phyloP scores from a whole-genome alignment of 177 flowering plant species.

The Vitis hybrid region DNA sequence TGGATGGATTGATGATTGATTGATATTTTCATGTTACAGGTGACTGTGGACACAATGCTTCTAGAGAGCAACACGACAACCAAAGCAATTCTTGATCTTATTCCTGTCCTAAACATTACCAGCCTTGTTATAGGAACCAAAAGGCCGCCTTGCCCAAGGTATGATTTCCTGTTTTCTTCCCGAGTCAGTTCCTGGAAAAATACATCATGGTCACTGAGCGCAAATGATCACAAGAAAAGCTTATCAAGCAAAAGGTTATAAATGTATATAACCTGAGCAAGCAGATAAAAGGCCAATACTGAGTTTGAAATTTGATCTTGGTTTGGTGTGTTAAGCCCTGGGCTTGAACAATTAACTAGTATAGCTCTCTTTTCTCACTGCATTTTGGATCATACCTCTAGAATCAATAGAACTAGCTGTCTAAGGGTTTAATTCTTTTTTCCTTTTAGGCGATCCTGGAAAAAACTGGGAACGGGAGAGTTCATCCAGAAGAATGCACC shows the following conservation, averaged over 20 bases:
- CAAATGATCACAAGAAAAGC: no score
- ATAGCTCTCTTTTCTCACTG: no score
- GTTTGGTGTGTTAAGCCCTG: no score
- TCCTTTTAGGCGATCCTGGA: slow-evolving; percentile 35
- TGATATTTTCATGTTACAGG: slow-evolving; percentile 35
- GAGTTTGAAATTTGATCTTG: no score
- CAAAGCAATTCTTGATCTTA: slow-evolving; percentile 77
- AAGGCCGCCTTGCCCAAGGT: slow-evolving; percentile 48
- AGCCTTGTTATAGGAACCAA: slow-evolving; percentile 71
- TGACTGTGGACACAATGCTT: slow-evolving; percentile 72
- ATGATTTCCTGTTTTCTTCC: neutral
- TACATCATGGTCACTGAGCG: neutral
- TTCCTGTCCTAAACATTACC: slow-evolving; percentile 68
- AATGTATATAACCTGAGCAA: no score
- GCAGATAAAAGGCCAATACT: no score
- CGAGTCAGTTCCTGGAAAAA: neutral
- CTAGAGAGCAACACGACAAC: slow-evolving; percentile 56
- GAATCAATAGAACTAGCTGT: neutral
- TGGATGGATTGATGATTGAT: neutral
- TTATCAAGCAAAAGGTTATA: no score
- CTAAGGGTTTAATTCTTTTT: neutral
- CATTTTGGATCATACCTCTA: no score
- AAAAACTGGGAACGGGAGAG: slow-evolving; percentile 48
- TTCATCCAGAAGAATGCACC: slow-evolving; percentile 68
- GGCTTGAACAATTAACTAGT: no score